Evolutionary conservation across 257 asterid species (phyloP).

Genomic region (Nicotiana undulata): DNA sequence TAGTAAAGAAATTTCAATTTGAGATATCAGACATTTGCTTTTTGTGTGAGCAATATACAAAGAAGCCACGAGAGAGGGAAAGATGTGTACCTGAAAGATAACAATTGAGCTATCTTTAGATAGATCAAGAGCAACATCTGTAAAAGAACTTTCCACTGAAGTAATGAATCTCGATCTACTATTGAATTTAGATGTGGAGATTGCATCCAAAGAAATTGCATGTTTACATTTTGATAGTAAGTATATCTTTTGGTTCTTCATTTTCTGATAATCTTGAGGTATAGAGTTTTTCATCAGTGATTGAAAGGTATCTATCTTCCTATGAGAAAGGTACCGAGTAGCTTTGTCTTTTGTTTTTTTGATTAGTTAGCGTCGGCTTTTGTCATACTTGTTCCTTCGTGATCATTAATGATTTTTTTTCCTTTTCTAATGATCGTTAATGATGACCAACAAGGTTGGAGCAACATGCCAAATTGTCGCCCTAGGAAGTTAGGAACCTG

Average conservation of each 20-base stretch:
- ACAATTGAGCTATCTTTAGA: neutral
- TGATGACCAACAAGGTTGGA: neutral
- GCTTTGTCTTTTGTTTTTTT: neutral
- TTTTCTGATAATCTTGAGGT: neutral
- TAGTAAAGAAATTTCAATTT: neutral
- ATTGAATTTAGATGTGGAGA: neutral
- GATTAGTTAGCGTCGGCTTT: neutral
- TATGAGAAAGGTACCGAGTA: neutral
- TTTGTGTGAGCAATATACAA: neutral
- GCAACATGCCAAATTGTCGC: neutral
- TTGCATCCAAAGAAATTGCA: neutral
- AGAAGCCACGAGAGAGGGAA: neutral
- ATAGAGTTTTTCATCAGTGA: neutral
- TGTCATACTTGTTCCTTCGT: neutral
- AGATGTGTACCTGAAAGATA: neutral
- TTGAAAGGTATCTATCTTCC: neutral
- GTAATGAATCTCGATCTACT: neutral
- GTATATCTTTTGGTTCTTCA: neutral
- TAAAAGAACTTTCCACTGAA: neutral
- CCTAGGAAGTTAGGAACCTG: neutral
- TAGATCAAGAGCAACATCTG: neutral
- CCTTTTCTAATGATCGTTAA: neutral
- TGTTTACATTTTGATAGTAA: neutral
- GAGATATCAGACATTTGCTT: too few relatives aligned
- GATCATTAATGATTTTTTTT: neutral